Evolutionary conservation across 345 rosid species (phyloP).

Genomic region (Kernera saxatilis): DNA sequence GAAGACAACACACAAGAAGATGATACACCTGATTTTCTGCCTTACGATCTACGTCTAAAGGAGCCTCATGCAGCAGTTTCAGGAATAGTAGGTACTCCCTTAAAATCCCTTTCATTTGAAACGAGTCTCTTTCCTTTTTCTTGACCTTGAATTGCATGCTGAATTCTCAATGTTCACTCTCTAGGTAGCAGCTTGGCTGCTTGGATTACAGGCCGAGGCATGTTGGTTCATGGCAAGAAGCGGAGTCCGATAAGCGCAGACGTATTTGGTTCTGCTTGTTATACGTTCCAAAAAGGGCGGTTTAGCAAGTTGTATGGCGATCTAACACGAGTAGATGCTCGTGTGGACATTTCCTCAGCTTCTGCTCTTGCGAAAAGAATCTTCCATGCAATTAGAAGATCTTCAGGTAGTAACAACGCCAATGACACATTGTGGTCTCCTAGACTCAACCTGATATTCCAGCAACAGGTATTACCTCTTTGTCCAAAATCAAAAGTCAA

Average conservation of each 20-base stretch:
- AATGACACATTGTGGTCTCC: conserved; percentile 52
- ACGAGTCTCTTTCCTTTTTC: not conserved
- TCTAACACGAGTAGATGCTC: conserved; percentile 72
- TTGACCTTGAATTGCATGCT: not conserved
- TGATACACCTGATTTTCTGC: conserved; percentile 34
- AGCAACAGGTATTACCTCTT: conserved; percentile 65
- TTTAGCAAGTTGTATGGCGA: conserved; percentile 65
- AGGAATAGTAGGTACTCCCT: conserved; percentile 55
- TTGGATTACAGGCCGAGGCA: conserved; percentile 49
- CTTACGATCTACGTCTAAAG: conserved; percentile 57
- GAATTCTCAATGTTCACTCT: not conserved
- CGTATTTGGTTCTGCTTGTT: conserved; percentile 73
- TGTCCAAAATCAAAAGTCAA: not conserved
- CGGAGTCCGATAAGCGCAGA: conserved; percentile 59
- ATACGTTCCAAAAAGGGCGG: conserved; percentile 59
- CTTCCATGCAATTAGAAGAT: conserved; percentile 35
- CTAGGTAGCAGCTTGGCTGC: conserved; percentile 57
- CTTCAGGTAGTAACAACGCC: conserved; percentile 30
- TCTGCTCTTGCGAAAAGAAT: conserved; percentile 48
- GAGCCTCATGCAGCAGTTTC: conserved; percentile 80
- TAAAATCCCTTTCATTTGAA: not conserved
- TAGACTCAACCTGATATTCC: conserved; percentile 61
- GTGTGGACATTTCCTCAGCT: conserved; percentile 62
- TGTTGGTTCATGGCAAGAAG: conserved; percentile 31
- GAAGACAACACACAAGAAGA: conserved; percentile 36